Evolutionary conservation across 1,284 basidiomycete species (phyloP).

Genomic region (Rhodofomes roseus): DNA sequence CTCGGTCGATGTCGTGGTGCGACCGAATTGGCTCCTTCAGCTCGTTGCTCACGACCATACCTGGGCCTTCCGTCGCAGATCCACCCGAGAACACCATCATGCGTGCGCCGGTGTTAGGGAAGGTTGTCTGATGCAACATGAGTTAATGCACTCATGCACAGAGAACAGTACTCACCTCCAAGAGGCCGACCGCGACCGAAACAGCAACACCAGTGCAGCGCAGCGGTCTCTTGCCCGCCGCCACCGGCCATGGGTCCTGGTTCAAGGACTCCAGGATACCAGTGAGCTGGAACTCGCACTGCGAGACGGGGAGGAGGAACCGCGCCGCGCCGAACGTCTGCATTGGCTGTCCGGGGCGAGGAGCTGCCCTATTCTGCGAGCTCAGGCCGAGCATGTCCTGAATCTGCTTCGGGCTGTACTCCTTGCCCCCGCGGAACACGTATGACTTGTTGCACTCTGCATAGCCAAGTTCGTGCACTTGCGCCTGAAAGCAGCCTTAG

Average conservation of each 20-base stretch:
- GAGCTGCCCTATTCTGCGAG: constrained; percentile 72
- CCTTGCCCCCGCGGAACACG: constrained; percentile 99
- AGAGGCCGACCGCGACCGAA: constrained; percentile 90
- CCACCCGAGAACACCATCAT: constrained; percentile 98
- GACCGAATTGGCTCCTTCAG: constrained; percentile 97
- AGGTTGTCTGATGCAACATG: constrained; percentile 64
- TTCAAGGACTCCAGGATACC: constrained; percentile 88
- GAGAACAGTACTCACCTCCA: constrained; percentile 61
- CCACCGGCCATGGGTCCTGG: constrained; percentile 97
- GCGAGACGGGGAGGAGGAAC: constrained; percentile 91
- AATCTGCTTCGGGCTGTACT: constrained; percentile 95
- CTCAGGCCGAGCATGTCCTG: constrained; percentile 96
- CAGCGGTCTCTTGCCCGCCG: constrained; percentile 92
- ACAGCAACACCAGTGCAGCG: constrained; percentile 95
- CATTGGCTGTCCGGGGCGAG: constrained; percentile 83
- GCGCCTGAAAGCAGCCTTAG: constrained; percentile 54
- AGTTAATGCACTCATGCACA: background rate
- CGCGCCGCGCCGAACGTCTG: constrained; percentile 85
- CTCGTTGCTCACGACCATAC: constrained; percentile 95
- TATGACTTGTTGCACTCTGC: constrained; percentile 96
- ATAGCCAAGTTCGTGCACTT: constrained; percentile 99
- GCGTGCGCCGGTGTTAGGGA: constrained; percentile 93
- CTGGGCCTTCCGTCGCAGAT: constrained; percentile 95
- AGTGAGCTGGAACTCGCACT: constrained; percentile 96
- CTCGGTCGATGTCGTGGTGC: constrained; percentile 98